Evolutionary conservation across 371 early-diverging fungal species (phyloP).

Genomic region (Mucor mucedo): DNA sequence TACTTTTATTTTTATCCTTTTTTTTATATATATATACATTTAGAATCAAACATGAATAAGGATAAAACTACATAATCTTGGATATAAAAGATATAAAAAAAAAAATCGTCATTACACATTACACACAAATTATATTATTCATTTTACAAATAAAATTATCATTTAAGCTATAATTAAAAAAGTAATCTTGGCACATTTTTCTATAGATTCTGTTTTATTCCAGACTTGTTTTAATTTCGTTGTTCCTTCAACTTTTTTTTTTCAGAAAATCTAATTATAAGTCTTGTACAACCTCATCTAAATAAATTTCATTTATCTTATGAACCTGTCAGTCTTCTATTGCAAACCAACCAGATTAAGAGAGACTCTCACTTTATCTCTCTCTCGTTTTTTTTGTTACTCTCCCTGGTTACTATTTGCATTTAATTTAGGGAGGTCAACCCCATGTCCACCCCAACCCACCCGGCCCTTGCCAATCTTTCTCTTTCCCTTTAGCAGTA

Average conservation of each 20-base stretch:
- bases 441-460: too few species aligned
- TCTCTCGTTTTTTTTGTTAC: too few species aligned
- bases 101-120: background rate
- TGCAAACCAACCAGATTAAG: too few species aligned
- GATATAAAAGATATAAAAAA: background rate
- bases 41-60: background rate
- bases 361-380: too few species aligned
- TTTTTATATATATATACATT: background rate
- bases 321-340: background rate
- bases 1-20: background rate
- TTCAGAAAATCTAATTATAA: background rate
- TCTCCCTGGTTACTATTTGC: too few species aligned
- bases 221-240: too few species aligned
- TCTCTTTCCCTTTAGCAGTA: background rate
- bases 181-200: background rate
- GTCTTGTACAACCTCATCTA: background rate
- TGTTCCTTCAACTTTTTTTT: too few species aligned
- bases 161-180: background rate
- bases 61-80: background rate
- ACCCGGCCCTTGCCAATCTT: too few species aligned
- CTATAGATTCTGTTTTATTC: background rate
- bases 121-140: background rate
- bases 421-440: too few species aligned
- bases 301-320: background rate
- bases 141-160: constrained; percentile 1